Base-by-base conservation (phyloP, 2,329 filamentous ascomycete species). In the Elsinoe batatas region DNA sequence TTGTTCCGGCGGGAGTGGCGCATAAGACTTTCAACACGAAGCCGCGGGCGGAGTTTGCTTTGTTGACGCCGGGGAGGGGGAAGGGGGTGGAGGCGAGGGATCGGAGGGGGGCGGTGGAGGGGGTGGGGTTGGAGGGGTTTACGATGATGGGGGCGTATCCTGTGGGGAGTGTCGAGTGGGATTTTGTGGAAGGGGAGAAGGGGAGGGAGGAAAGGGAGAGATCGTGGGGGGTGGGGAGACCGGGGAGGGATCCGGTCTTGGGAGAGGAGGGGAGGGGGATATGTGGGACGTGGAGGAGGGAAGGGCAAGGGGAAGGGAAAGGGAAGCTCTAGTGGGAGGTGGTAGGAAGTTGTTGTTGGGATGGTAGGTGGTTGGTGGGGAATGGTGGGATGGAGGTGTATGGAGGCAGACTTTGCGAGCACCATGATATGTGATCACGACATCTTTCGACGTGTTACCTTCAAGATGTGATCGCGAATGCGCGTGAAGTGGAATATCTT, bases 101-200 rank as follows among this genome's bases (percentile, higher is more conserved):
- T 57, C 61, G 63, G 40, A 62, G 65, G 49, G 62, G 64, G 15
- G 69, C 68, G 17, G 63, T 79, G 57, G 63, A 62, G 5, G 59
- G 61, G 1, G 61, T 76, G 1, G 46, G 68, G 55, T 55, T 76
- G 3, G 59, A 64, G 1, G 76, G 76, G 0, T 80, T 79, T 59
- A 76, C 73, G 53, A 80, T 80, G 78, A 74, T 82, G 64, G 80
- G 80, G 0, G 78, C 77, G 3, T 83, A 82, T 68, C 77, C 76
- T 3, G 17, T 1, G 2, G 61, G 62, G 35, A 71, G 73, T 2
- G 68, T 67, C 0, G 64, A 67, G 10, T 81, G 78, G 79, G 77
- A 80, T 62, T 79, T 77, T 62, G 67, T 66, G 3, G 65, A 70
- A 2, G 76, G 74, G 7, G 75, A 74, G 1, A 72, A 74, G 58